Evolutionary conservation across 208 protist genomes (phyloP).

Genomic region (Leishmania martiniquensis): DNA sequence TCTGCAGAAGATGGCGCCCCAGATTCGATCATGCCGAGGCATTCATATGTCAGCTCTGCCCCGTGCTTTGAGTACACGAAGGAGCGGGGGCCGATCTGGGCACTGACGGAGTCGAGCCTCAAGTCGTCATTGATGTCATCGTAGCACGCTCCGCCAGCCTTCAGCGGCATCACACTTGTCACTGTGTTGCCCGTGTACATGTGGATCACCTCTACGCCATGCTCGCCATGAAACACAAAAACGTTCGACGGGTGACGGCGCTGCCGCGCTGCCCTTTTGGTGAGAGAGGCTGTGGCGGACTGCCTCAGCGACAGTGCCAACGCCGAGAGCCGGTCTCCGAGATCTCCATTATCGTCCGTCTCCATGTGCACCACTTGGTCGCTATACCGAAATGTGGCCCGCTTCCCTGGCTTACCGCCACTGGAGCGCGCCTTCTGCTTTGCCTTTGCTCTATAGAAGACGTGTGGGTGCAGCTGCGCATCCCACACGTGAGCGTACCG

Average conservation of each 20-base stretch:
- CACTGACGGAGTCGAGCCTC: constrained; percentile 71
- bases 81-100: constrained; percentile 56
- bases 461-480: constrained; percentile 61
- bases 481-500: constrained; percentile 87
- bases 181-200: constrained; percentile 86
- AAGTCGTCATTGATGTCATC: constrained; percentile 91
- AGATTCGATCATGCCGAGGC: constrained; percentile 67
- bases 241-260: constrained; percentile 54
- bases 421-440: constrained; percentile 22
- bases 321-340: constrained; percentile 57
- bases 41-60: constrained; percentile 70
- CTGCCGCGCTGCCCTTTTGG: constrained; percentile 5
- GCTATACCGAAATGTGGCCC: constrained; percentile 62
- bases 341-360: constrained; percentile 69
- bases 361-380: constrained; percentile 70
- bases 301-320: constrained; percentile 1
- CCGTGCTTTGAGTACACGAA: constrained; percentile 46
- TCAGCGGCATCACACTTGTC: constrained; percentile 68
- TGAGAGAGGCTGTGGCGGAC: constrained; percentile 4
- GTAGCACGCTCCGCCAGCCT: constrained; percentile 60
- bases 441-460: constrained; percentile 69
- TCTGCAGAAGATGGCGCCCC: constrained; percentile 55
- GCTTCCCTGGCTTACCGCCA: constrained; percentile 15
- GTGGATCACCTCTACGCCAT: constrained; percentile 87
- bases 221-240: constrained; percentile 81